Base-by-base conservation (phyloP, 140 eudicot species). In the Bidens hawaiensis region DNA sequence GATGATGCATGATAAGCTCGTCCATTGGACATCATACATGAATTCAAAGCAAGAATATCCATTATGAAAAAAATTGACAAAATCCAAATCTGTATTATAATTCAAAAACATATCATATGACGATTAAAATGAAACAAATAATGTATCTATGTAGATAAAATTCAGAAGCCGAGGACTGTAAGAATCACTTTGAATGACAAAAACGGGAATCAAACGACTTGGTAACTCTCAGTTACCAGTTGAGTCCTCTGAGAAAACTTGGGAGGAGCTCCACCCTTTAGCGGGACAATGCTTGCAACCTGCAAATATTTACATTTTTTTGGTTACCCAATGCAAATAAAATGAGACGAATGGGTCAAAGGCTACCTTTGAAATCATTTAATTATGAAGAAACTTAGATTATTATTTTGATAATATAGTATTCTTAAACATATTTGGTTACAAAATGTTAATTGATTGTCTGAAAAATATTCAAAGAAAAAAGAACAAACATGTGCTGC, bases 221-320 rank as follows among this genome's bases (percentile, higher is more conserved):
- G 95, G 81, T 85, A 93, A 63, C 74, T 85, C 58, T 93, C 96
- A 0, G 99, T 82, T 58, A 81, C 68, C 8, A 93, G 76, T 57
- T 75, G 76, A 15, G 82, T 77, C 72, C 99, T 88, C 73, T 88
- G 94, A 38, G 94, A 68, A 70, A 51, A 85, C 79, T 78, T 85
- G 15, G 99, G 99, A 30, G 90, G 81, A 23, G 86, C 53, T 46
- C 94, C 96, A 24, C 94, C 94, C 75, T 71, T 88, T 64, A 85
- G 73, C n/a, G 96, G 99, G 77, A 88, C 72, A 46, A 93, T 64
- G 47, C 73, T 93, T 45, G 73, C 64, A 62, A 93, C 94, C 99
- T 93, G 70, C 62, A 72, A 40, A 36, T 14, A 68, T 50, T 40
- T 38, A 11, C 5, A 38, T 2, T 41, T n/a, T n/a, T n/a, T 52